A percentile compares a stretch with the other conserved stretches of the same genome.
These are phyloP conservation scores for Castanea crenata DNA, from an alignment of 306 rosid genomes.

Conservation along the genomic window DNA sequence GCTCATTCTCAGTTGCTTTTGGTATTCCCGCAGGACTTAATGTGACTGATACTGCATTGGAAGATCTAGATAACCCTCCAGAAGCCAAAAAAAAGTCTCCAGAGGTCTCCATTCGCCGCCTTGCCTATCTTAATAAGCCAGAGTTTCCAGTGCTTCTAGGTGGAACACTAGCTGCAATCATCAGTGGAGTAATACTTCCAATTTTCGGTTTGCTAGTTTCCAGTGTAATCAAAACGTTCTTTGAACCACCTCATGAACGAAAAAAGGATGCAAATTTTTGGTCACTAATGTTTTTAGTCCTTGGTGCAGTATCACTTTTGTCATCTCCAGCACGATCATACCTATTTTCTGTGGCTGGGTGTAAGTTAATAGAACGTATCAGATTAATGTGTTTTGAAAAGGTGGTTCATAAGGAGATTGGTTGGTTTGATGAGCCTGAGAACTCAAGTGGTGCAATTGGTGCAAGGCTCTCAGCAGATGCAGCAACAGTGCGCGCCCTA, in stretches of 20 bases:
- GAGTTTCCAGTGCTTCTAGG: conserved; percentile 70
- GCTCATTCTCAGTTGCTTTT: conserved; percentile 65
- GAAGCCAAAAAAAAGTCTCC: conserved; percentile 29
- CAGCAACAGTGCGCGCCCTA: conserved; percentile 71
- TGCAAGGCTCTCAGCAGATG: conserved; percentile 86
- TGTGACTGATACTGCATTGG: conserved; percentile 36
- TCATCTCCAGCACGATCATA: conserved; percentile 50
- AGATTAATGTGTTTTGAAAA: conserved; percentile 69
- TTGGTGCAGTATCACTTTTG: conserved; percentile 51
- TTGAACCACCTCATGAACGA: conserved; percentile 52
- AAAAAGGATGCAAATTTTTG: conserved; percentile 67
- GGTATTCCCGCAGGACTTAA: conserved; percentile 67
- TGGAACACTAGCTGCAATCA: conserved; percentile 58
- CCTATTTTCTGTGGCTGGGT: conserved; percentile 72
- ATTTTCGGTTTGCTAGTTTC: conserved; percentile 60
- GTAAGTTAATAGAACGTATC: conserved; percentile 72
- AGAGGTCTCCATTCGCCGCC: conserved; percentile 60
- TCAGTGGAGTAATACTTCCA: conserved; percentile 62
- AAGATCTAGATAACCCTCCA: conserved; percentile 9
- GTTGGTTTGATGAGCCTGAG: conserved; percentile 85
- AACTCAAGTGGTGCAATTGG: conserved; percentile 82
- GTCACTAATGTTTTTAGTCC: conserved; percentile 54
- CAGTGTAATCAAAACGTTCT: conserved; percentile 60
- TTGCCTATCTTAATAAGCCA: conserved; percentile 83
- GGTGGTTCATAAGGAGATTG: conserved; percentile 71